A percentile compares a stretch with the other conserved stretches of the same genome.
Evolutionary conservation across 2,329 filamentous ascomycete species (phyloP).

Genomic region (Pseudogymnoascus sp.): DNA sequence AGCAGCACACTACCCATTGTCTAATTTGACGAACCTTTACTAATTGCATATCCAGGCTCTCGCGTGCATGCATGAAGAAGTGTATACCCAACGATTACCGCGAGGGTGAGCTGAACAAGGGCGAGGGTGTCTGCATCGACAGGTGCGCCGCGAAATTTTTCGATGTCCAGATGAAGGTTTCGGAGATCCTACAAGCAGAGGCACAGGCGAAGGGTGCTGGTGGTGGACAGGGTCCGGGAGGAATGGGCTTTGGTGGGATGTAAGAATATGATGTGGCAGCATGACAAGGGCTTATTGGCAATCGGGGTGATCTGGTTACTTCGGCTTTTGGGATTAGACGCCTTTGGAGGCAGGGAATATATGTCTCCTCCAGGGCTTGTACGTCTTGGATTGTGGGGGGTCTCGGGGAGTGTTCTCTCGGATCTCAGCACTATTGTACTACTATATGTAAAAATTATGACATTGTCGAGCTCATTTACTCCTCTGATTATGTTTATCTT

Average conservation of each 20-base stretch:
- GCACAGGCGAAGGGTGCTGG: slow-evolving; percentile 60
- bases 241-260: slow-evolving; percentile 43
- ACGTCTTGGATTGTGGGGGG: not conserved
- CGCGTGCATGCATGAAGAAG: slow-evolving; percentile 86
- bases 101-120: slow-evolving; percentile 96
- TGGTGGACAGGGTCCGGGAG: slow-evolving; percentile 39
- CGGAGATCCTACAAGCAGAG: slow-evolving; percentile 90
- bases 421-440: not conserved
- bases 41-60: slow-evolving; percentile 52
- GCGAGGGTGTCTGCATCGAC: slow-evolving; percentile 96
- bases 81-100: slow-evolving; percentile 90
- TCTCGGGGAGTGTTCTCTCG: not conserved
- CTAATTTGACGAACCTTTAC: slow-evolving; percentile 6
- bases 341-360: not conserved
- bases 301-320: slow-evolving; percentile 7
- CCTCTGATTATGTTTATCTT: not conserved
- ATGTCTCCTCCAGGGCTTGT: not conserved
- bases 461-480: not conserved
- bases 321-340: slow-evolving; percentile 3
- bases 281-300: not conserved
- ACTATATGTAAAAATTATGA: slow-evolving; percentile 7
- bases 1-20: slow-evolving; percentile 13
- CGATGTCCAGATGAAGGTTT: slow-evolving; percentile 96
- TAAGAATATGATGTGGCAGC: slow-evolving; percentile 26
- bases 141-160: slow-evolving; percentile 98